Base-by-base conservation (phyloP, 371 early-diverging fungal genomes). In the Fennellomyces sp. region DNA sequence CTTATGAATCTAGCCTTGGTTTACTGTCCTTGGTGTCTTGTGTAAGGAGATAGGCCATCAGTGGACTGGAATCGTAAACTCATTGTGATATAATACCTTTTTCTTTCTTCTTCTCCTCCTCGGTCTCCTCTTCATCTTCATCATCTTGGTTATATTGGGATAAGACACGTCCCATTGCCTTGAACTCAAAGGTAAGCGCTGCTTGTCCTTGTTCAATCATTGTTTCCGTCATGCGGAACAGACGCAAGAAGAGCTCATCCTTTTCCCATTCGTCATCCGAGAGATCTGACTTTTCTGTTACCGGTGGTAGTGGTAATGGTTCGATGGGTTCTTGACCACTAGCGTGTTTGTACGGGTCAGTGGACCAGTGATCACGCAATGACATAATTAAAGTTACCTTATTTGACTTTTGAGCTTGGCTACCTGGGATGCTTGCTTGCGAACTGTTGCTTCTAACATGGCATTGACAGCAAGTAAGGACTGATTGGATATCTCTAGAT, bases 401-500 rank as follows among this genome's bases (percentile, higher is more conserved):
- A 59, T 33, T 54, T 65, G 61, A 38, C 65, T 72, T 38, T 75
- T 75, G n/a, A 79, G 47, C 39, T 70, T 65, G 13, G 64, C 66
- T 39, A 79, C 66, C 65, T 82, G 73, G 7, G 64, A 65, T 31
- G 78, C 75, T 66, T 78, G 80, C 41, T 78, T 77, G 55, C 76
- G 66, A 15, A 75, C 78, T 15, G 74, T 75, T n/a, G 73, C 70
- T 56, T 82, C 82, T 26, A 82, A 51, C 75, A 78, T 78, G 25
- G 71, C 64, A 66, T 82, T 82, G 13, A 79, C 73, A 27, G 75
- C 70, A 21, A 77, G 58, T 45, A 82, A 59, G 28, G 78, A 79
- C 29, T 70, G 65, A 21, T 77, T 75, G 15, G 82, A 77, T 41
- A 79, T 70, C 61, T 82, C 82, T 47, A 82, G 65, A 69, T 82